phyloP scores from a whole-genome alignment of 192 early-diverging fungal genomes.

The Coemansia sp. region DNA sequence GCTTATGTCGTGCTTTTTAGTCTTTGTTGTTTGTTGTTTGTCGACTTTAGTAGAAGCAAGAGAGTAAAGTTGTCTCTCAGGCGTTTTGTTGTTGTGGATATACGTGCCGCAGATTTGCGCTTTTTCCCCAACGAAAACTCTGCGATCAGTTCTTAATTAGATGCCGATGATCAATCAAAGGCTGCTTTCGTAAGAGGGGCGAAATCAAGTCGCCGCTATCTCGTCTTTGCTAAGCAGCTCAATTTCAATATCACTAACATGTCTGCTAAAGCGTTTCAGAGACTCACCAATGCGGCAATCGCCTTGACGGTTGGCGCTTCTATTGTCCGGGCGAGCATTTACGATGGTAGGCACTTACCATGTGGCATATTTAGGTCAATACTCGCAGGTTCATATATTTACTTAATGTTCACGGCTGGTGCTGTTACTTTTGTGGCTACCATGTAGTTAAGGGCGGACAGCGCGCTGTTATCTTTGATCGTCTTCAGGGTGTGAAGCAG shows the following conservation, averaged over 20 bases:
- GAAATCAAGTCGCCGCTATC: background rate
- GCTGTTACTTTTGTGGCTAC: background rate
- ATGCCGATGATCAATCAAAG: background rate
- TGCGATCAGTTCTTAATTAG: background rate
- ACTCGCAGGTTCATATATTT: background rate
- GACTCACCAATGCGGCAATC: slow-evolving; percentile 78
- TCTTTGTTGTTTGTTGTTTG: slow-evolving; percentile 12
- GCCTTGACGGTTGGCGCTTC: slow-evolving; percentile 70
- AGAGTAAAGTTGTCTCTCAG: background rate
- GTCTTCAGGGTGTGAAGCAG: slow-evolving; percentile 85
- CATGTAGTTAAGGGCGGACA: slow-evolving; percentile 88
- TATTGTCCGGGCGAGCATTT: slow-evolving; percentile 82
- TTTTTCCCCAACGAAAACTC: slow-evolving; percentile 17
- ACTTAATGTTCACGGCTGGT: background rate
- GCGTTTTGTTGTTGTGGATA: background rate
- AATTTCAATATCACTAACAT: slow-evolving; percentile 13
- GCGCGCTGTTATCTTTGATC: slow-evolving; percentile 96
- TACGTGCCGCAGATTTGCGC: background rate
- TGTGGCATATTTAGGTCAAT: background rate
- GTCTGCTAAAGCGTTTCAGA: slow-evolving; percentile 55
- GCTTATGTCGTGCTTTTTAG: background rate
- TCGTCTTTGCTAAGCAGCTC: background rate
- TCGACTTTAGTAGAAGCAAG: slow-evolving; percentile 22
- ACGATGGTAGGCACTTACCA: slow-evolving; percentile 73
- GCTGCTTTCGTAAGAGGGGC: background rate